Evolutionary conservation across 2,329 filamentous ascomycete genomes (phyloP), one percentile per base, ranked within the genome.

Genomic region (Pseudopithomyces chartarum): DNA sequence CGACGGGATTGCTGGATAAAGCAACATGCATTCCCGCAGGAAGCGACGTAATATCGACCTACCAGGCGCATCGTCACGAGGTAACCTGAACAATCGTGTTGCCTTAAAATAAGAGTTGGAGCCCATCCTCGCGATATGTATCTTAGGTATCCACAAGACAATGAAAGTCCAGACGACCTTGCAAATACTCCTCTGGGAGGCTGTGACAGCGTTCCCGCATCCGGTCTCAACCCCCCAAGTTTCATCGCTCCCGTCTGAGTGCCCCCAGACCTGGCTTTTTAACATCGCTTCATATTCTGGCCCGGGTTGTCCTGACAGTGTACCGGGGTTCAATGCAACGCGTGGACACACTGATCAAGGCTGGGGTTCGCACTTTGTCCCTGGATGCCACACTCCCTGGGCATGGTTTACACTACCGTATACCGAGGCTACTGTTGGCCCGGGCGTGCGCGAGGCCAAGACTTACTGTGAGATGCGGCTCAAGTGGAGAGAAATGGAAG

Each of bases 371-470:
- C 44, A 47, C n/a, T 22, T 36, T 15, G 29, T 47, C 10, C 29
- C 44, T 2, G 29, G 44, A 6, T 47, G 29, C 19, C 44, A 47
- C 17, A 47, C 44, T 12, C 44, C 44, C 6, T 47, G 44, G 29
- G 44, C 44, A 20, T 47, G 44, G 44, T 47, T 47, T 29, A 47
- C 44, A 2, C 34, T 47, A 34, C 44, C 29, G 20, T 47, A 36
- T 19, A 36, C 19, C 3, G 44, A 47, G 17, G 44, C 44, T 22
- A 47, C 17, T 15, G 44, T 47, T 1, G 29, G 44, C 15, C 26
- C 29, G 17, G 44, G 44, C 19, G 29, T 47, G 44, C 29, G 44
- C 19, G 29, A 47, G 29, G 17, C 29, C n/a, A 47, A 36, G 17
- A 47, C 44, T 8, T 47, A 47, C 17, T 47, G 44, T 32, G 44